phyloP scores from a whole-genome alignment of 805 yeast species.

The Myxozyma mucilagina region DNA sequence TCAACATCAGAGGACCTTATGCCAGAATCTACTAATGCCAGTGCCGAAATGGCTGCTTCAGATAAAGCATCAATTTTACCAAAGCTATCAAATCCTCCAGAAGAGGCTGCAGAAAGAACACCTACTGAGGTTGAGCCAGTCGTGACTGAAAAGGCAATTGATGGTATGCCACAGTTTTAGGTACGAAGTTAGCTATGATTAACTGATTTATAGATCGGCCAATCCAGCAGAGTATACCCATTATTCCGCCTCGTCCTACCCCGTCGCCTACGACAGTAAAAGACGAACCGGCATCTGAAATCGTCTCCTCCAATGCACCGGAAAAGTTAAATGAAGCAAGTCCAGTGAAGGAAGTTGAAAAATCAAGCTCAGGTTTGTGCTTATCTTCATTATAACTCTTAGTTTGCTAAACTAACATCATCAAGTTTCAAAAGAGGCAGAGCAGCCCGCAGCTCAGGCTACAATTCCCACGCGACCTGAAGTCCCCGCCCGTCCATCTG shows the following conservation, averaged over 20 bases:
- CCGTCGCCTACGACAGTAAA: too few species aligned
- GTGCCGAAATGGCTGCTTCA: neutral
- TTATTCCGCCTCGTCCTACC: too few species aligned
- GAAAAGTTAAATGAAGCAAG: too few species aligned
- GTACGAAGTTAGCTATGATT: too few species aligned
- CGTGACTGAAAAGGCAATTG: neutral
- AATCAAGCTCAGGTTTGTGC: neutral
- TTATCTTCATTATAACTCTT: neutral
- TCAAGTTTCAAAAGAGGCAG: neutral
- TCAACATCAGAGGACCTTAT: too few species aligned
- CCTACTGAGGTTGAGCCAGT: neutral
- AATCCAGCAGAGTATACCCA: too few species aligned
- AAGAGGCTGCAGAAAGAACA: neutral
- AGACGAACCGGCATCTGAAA: too few species aligned
- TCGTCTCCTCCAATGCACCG: too few species aligned
- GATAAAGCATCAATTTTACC: neutral
- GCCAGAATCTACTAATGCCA: too few species aligned
- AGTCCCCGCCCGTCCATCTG: conserved; percentile 13
- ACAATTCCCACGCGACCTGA: conserved; percentile 12
- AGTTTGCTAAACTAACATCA: neutral
- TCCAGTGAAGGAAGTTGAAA: neutral
- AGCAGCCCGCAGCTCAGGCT: neutral
- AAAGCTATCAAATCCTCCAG: neutral
- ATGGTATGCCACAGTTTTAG: too few species aligned
- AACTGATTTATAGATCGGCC: too few species aligned